phyloP scores from a whole-genome alignment of 495 filamentous ascomycete genomes.

The Aspergillus sparsus region DNA sequence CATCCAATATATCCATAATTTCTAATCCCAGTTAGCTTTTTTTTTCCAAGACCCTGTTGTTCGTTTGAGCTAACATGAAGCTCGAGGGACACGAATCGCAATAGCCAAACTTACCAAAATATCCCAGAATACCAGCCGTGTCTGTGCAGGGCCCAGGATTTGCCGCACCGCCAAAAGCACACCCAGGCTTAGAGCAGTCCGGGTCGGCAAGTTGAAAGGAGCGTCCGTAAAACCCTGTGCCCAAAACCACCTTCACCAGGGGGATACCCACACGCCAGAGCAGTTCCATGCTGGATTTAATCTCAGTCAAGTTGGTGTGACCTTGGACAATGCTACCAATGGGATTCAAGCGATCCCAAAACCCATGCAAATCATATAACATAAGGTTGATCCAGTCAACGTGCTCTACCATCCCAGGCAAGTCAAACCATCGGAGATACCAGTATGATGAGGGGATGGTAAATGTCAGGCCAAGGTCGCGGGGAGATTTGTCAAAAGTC shows the following conservation, averaged over 20 bases:
- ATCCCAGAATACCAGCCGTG: slow-evolving; percentile 26
- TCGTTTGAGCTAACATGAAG: too few species aligned
- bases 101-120: too few species aligned
- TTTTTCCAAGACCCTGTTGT: too few species aligned
- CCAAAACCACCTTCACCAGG: slow-evolving; percentile 45
- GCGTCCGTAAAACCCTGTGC: slow-evolving; percentile 53
- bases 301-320: slow-evolving; percentile 35
- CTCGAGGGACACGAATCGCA: too few species aligned
- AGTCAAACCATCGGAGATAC: slow-evolving; percentile 42
- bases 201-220: slow-evolving; percentile 26
- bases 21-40: too few species aligned
- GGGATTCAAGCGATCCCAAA: slow-evolving; percentile 24
- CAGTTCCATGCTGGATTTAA: slow-evolving; percentile 30
- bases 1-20: slow-evolving; percentile 26
- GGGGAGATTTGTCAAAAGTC: slow-evolving; percentile 28
- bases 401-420: slow-evolving; percentile 32
- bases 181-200: slow-evolving; percentile 30
- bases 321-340: slow-evolving; percentile 4
- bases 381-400: slow-evolving; percentile 57
- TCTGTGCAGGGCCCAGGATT: slow-evolving; percentile 25
- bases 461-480: slow-evolving; percentile 19
- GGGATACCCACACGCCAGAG: slow-evolving; percentile 44
- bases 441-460: slow-evolving; percentile 22
- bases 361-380: slow-evolving; percentile 46
- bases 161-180: slow-evolving; percentile 22